Evolutionary conservation across 1,284 basidiomycete species (phyloP).

Genomic region (Malassezia nana): DNA sequence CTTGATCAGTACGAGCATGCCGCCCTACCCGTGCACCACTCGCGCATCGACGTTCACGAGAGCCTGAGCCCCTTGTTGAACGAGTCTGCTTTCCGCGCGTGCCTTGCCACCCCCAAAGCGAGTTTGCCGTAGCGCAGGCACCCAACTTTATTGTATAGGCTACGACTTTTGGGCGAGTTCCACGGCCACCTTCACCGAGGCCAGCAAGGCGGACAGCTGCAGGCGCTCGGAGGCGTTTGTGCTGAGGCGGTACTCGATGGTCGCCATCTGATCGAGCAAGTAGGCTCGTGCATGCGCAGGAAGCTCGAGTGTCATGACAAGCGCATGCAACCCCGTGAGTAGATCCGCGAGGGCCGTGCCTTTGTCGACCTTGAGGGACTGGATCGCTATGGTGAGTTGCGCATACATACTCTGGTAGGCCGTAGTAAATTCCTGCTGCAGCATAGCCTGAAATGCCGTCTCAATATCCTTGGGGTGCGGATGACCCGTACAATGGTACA

Average conservation of each 20-base stretch:
- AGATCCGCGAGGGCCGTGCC: slow-evolving; percentile 92
- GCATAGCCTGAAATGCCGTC: slow-evolving; percentile 85
- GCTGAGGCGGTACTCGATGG: slow-evolving; percentile 81
- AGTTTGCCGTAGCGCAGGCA: background rate
- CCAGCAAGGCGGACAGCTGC: slow-evolving; percentile 80
- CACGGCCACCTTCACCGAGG: slow-evolving; percentile 85
- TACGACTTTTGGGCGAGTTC: slow-evolving; percentile 53
- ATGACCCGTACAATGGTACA: slow-evolving; percentile 93
- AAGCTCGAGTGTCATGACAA: slow-evolving; percentile 73
- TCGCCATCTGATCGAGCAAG: slow-evolving; percentile 69
- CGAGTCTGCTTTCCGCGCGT: background rate
- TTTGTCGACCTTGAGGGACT: slow-evolving; percentile 73
- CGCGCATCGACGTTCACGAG: background rate
- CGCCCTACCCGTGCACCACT: background rate
- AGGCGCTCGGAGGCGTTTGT: slow-evolving; percentile 89
- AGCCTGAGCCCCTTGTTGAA: background rate
- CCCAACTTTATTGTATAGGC: background rate
- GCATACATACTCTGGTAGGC: slow-evolving; percentile 65
- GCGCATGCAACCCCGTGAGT: slow-evolving; percentile 84
- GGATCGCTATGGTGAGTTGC: slow-evolving; percentile 59
- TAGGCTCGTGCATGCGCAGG: slow-evolving; percentile 77
- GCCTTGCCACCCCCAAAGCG: background rate
- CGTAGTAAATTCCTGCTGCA: slow-evolving; percentile 89
- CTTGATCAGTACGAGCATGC: slow-evolving; percentile 3
- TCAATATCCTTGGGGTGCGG: slow-evolving; percentile 91